Evolutionary conservation across 352 stramenopile species (phyloP), one percentile per base, ranked within the genome.

Genomic region (Pythium coloratum): DNA sequence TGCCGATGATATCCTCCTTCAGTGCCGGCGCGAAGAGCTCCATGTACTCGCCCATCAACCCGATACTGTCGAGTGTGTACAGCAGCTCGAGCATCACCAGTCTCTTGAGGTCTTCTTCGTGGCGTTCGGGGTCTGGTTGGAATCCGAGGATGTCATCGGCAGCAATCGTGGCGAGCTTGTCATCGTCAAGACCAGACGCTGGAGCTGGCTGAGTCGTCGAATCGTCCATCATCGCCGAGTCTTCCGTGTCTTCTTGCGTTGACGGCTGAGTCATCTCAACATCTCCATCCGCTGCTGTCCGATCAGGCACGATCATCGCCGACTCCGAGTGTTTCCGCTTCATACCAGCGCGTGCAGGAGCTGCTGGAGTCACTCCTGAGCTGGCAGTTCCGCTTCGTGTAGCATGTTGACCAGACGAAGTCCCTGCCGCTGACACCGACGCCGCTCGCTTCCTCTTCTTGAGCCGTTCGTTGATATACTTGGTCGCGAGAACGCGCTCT

Each of bases 1-100:
- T 92, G 47, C 80, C 82, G 20, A 94, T 76, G 44, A 92, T 90
- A 34, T 96, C 88, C 73, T 96, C 88, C 62, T 91, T 92, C 33
- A 92, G 63, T 18, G 86, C 84, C 10, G 88, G 85, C 4, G 82
- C 88, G 51, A 96, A 91, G 2, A 96, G 77, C 57, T 96, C 88
- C 61, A 92, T 70, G 46, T 96, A 94, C 51, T 96, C 88, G 7
- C 88, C 88, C 75, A 94, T 89, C 6, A 85, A 87, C 3, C 86
- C 88, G 33, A 96, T 78, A 64, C 88, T 94, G 55, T 96, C 86
- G 47, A 96, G 66, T 0, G 85, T 92, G 59, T 94, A 91, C 32
- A 94, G 57, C 12, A 96, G 65, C 64, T 96, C 88, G 18, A 96
- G 74, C 75, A 95, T 82, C 57, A 94, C 82, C 10, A 95, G 72